A percentile compares a stretch with the other conserved stretches of the same genome.
Conservation (phyloP, 73 alveolate genomes). For the Paramecium sexaurelia region DNA sequence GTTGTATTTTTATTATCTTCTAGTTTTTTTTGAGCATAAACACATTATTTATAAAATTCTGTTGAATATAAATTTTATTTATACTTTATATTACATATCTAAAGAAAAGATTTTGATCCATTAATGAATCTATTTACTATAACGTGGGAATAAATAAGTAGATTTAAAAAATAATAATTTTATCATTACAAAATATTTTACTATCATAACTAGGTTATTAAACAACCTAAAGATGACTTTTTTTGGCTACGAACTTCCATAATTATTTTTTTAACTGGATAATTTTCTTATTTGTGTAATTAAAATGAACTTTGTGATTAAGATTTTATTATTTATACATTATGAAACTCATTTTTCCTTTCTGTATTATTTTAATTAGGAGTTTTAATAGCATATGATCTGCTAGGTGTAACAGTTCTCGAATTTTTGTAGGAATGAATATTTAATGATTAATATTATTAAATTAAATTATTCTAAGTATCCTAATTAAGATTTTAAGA, state of each 20-base stretch:
- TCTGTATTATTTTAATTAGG: background rate
- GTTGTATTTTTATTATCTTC: too few species aligned
- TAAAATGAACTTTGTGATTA: background rate
- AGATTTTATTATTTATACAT: background rate
- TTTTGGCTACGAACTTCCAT: background rate
- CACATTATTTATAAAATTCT: too few species aligned
- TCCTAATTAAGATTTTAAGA: background rate
- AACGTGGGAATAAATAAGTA: too few species aligned
- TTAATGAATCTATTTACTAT: too few species aligned
- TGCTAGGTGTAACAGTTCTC: constrained; percentile 4
- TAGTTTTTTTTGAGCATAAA: too few species aligned
- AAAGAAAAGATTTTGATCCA: too few species aligned
- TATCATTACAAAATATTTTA: background rate
- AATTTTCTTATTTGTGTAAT: background rate
- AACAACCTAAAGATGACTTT: background rate
- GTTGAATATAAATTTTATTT: too few species aligned
- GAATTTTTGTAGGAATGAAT: background rate
- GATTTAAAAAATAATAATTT: too few species aligned
- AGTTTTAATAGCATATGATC: background rate
- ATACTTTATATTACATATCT: too few species aligned
- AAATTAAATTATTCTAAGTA: background rate
- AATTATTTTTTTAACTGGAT: background rate
- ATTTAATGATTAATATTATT: background rate
- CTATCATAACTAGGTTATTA: background rate
- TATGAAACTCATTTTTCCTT: background rate